Conservation (phyloP, 768 basidiomycete species). For the Mycena leptocephala region DNA sequence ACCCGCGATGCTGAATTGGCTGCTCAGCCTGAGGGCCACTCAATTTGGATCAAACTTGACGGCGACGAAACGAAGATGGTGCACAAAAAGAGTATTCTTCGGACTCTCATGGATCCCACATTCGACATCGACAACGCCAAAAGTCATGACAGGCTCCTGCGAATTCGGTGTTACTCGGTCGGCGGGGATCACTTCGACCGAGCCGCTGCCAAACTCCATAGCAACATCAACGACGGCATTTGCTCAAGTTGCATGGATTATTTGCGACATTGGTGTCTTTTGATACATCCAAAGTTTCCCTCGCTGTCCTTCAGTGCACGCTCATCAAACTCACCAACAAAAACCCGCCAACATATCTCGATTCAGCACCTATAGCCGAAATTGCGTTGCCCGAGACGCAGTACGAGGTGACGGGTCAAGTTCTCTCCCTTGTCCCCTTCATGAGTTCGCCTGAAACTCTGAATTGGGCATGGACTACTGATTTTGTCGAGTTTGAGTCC, state of each 20-base stretch:
- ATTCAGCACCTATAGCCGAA: background rate
- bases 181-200: constrained; percentile 2
- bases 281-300: background rate
- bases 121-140: background rate
- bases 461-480: no score
- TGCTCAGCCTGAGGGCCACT: no score
- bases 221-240: no score
- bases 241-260: constrained; percentile 5
- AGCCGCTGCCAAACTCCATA: no score
- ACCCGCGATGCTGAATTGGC: no score
- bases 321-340: background rate
- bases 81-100: no score
- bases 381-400: background rate
- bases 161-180: constrained; percentile 9
- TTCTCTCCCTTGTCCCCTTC: no score
- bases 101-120: no score
- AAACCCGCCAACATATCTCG: background rate
- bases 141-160: constrained; percentile 11
- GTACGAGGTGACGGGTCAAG: no score
- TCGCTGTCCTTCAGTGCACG: constrained; percentile 8
- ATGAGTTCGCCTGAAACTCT: no score
- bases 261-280: no score
- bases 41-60: background rate
- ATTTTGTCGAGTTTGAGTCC: no score
- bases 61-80: background rate